phyloP scores from a whole-genome alignment of 345 rosid genomes.

The Clarkia xantiana region DNA sequence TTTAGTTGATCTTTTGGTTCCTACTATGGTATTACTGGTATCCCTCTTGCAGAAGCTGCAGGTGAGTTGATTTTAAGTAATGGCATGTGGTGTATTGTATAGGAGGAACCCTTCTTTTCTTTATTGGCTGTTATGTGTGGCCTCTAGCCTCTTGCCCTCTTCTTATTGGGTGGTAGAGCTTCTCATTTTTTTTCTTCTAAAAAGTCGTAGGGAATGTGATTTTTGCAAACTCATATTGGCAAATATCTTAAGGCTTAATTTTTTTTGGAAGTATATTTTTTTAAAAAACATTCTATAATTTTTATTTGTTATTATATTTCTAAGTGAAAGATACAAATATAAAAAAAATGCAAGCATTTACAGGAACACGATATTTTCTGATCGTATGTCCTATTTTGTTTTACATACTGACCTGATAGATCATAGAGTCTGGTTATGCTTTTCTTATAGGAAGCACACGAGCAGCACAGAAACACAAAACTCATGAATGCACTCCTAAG shows the following conservation, averaged over 20 bases:
- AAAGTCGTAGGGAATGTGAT: no score
- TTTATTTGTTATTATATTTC: no score
- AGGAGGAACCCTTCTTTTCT: no score
- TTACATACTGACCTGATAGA: not conserved
- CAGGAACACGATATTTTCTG: not conserved
- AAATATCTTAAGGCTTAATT: not conserved
- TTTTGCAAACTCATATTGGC: not conserved
- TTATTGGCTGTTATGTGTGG: no score
- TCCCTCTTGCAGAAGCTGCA: constrained; percentile 64
- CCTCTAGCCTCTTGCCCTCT: no score
- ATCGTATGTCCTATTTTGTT: not conserved
- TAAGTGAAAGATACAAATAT: no score
- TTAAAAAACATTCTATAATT: no score
- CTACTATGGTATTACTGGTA: constrained; percentile 64
- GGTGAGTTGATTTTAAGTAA: constrained; percentile 28
- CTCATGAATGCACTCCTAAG: constrained; percentile 75
- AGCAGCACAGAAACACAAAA: constrained; percentile 87
- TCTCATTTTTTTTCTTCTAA: no score
- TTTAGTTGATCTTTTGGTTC: constrained; percentile 76
- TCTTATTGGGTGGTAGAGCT: no score
- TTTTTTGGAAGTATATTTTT: not conserved
- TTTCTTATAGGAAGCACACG: constrained; percentile 57
- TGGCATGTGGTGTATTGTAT: no score
- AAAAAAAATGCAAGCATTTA: no score
- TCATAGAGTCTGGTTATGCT: not conserved